Evolutionary conservation across 1,139 yeast species (phyloP), one percentile per base, ranked within the genome.

Genomic region (Scheffersomyces quercinus): DNA sequence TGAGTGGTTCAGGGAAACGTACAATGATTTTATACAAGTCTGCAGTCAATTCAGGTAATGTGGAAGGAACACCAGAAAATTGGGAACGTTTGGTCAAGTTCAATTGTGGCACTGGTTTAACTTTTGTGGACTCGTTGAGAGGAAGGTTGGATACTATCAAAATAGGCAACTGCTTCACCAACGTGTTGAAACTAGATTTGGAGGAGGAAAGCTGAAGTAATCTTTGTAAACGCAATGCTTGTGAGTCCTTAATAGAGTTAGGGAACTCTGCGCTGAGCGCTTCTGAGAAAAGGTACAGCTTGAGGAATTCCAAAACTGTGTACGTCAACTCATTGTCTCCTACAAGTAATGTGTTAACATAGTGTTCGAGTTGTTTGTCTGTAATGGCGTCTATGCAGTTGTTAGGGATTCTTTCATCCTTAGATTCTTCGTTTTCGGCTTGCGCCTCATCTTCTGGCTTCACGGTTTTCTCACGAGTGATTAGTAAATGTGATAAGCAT

Each of bases 1-100:
- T 77, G 48, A 83, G 79, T 1, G 99, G 99, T 64, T 93, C 99
- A 6, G 83, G 80, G 50, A 90, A 70, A 35, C 72, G 70, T 37
- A 85, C 70, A 35, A 93, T 76, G 37, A 85, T 81, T 13, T 74
- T 69, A 50, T 83, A 79, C 35, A 89, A 70, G n/a, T 75, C 77
- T 14, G 69, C 67, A 36, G 85, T 75, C 36, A 91, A 68, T 14
- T 63, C 67, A 2, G 96, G 95, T 3, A 85, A 77, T 2, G 63
- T 56, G 0, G 67, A 53, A 3, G 97, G 96, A 1, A 80, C 79
- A 29, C 70, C 67, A 5, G 65, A 53, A 48, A 63, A 60, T 15
- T 60, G 58, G 2, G 75, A 61, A 48, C 78, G 62, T 46, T 64
- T 68, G 5, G 73, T 55, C 34, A 73, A 59, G 40, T 56, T 60